A percentile compares a stretch with the other conserved stretches of the same genome.
phyloP scores from a whole-genome alignment of 768 basidiomycete species.

The Boletus coccyginus region DNA sequence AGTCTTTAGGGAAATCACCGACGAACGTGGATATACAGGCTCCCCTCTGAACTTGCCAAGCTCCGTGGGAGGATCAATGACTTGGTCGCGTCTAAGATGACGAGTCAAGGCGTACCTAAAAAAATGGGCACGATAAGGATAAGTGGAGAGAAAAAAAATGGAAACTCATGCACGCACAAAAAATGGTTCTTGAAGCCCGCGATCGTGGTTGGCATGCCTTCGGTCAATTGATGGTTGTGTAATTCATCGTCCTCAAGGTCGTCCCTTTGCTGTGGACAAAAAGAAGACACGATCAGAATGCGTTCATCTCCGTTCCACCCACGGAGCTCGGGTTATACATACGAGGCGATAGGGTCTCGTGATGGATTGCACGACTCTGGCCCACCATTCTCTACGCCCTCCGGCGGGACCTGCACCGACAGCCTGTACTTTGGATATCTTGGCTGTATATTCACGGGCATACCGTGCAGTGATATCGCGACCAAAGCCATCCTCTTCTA shows the following conservation, averaged over 20 bases:
- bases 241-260: conserved; percentile 92
- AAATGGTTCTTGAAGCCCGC: conserved; percentile 96
- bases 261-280: conserved; percentile 70
- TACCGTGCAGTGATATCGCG: conserved; percentile 92
- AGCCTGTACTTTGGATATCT: conserved; percentile 77
- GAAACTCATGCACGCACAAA: conserved; percentile 43
- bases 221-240: conserved; percentile 67
- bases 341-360: conserved; percentile 83
- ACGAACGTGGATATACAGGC: conserved; percentile 82
- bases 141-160: conserved; percentile 1
- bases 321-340: conserved; percentile 27
- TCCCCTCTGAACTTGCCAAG: conserved; percentile 93
- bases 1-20: conserved; percentile 84
- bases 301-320: conserved; percentile 17
- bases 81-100: conserved; percentile 86
- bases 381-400: conserved; percentile 88
- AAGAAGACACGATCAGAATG: conserved; percentile 6
- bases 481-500: conserved; percentile 92
- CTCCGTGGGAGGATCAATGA: conserved; percentile 76
- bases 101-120: conserved; percentile 78
- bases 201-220: conserved; percentile 91
- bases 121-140: conserved; percentile 1
- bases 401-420: conserved; percentile 45
- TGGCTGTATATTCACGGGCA: conserved; percentile 74
- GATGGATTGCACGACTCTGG: conserved; percentile 56